Evolutionary conservation across 2,329 filamentous ascomycete genomes (phyloP).

Genomic region (Colletotrichum cuscutae): DNA sequence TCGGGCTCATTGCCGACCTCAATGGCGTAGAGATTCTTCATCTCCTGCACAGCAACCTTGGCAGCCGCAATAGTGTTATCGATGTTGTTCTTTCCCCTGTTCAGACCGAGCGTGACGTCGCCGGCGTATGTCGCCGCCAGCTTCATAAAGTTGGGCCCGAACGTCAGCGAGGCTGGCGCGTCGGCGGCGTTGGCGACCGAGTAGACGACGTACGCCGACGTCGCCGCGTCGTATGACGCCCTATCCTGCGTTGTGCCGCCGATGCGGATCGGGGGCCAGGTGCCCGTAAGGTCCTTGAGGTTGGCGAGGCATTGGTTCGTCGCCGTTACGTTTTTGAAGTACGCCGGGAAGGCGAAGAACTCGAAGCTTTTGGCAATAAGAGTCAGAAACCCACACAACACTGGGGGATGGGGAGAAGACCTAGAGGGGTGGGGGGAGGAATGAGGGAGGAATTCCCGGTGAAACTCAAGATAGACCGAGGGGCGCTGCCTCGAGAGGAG

Average conservation of each 20-base stretch:
- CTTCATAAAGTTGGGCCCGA: slow-evolving; percentile 62
- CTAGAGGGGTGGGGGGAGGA: too few relatives aligned
- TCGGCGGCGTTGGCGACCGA: slow-evolving; percentile 57
- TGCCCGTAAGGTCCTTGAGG: slow-evolving; percentile 58
- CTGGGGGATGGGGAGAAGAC: too few relatives aligned
- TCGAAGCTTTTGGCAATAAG: slow-evolving; percentile 52
- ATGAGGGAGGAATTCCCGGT: background rate
- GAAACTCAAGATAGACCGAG: slow-evolving; percentile 24
- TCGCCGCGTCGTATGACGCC: slow-evolving; percentile 59
- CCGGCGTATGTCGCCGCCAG: slow-evolving; percentile 60
- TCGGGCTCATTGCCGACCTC: slow-evolving; percentile 69
- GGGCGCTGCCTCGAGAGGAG: slow-evolving; percentile 21
- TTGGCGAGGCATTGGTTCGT: slow-evolving; percentile 63
- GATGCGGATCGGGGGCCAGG: slow-evolving; percentile 64
- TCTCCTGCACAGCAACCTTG: slow-evolving; percentile 52
- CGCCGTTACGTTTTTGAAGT: slow-evolving; percentile 61
- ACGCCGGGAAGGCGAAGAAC: slow-evolving; percentile 66
- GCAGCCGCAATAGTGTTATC: slow-evolving; percentile 65
- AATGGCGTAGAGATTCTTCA: slow-evolving; percentile 62
- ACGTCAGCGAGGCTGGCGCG: slow-evolving; percentile 61
- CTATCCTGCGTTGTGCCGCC: slow-evolving; percentile 70
- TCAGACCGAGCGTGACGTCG: slow-evolving; percentile 62
- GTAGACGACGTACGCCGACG: slow-evolving; percentile 59
- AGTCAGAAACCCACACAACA: too few relatives aligned
- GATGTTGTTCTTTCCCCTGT: slow-evolving; percentile 62